phyloP scores from a whole-genome alignment of 306 rosid species.

The Begonia loranthoides region DNA sequence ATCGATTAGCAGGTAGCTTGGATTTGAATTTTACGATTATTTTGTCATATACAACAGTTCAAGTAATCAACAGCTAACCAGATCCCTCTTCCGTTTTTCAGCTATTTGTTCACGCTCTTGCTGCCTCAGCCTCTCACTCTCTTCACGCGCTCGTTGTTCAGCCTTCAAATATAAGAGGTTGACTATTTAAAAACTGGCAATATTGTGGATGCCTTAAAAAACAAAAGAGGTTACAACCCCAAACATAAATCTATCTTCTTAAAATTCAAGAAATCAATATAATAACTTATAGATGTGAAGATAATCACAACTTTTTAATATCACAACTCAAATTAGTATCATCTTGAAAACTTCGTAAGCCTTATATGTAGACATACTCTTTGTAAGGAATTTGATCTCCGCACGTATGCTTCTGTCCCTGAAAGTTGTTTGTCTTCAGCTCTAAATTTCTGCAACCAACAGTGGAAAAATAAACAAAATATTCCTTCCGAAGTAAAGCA shows the following conservation, averaged over 20 bases:
- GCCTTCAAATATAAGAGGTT: constrained; percentile 34
- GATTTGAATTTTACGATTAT: background rate
- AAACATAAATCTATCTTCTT: too few species aligned
- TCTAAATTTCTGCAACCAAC: constrained; percentile 62
- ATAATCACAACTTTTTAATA: too few species aligned
- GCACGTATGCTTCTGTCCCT: constrained; percentile 83
- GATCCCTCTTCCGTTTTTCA: constrained; percentile 79
- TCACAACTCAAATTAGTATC: too few species aligned
- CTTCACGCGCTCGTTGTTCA: constrained; percentile 97
- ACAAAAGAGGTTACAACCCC: too few species aligned
- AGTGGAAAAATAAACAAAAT: background rate
- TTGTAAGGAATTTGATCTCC: constrained; percentile 78
- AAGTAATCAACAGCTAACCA: constrained; percentile 36
- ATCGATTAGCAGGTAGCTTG: background rate
- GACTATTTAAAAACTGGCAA: background rate
- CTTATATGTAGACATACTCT: constrained; percentile 44
- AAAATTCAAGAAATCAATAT: too few species aligned
- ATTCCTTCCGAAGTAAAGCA: background rate
- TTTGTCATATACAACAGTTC: background rate
- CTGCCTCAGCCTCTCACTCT: constrained; percentile 82
- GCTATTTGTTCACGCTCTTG: constrained; percentile 90
- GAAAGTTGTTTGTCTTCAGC: constrained; percentile 78
- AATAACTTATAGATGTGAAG: too few species aligned
- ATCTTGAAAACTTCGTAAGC: too few species aligned
- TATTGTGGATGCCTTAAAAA: too few species aligned